These are phyloP conservation scores for Fraxinus albicans DNA, from an alignment of 305 asterid genomes.

Conservation along the genomic window DNA sequence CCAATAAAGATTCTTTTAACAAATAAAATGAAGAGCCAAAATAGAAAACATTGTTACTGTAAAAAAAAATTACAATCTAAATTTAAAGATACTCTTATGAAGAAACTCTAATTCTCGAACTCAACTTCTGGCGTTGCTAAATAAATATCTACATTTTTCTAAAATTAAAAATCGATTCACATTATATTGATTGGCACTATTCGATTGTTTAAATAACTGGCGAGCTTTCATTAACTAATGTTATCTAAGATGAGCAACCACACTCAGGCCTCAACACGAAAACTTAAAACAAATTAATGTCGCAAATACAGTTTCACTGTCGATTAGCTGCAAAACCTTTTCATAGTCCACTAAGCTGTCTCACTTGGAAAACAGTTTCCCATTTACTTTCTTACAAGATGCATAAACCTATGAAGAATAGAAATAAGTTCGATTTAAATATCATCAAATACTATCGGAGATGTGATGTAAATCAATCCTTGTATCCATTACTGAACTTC, in stretches of 20 bases:
- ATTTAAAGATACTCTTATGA: no score
- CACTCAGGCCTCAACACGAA: neutral
- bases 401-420: neutral
- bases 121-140: neutral
- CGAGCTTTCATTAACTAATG: neutral
- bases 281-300: neutral
- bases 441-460: neutral
- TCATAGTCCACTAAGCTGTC: neutral
- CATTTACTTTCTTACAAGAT: neutral
- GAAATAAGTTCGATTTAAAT: neutral
- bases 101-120: neutral
- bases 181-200: neutral
- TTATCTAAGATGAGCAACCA: neutral
- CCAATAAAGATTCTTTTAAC: no score
- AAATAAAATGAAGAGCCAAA: no score
- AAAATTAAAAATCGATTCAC: neutral
- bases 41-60: no score
- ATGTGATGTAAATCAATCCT: neutral
- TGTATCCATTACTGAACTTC: neutral
- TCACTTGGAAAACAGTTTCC: neutral
- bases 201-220: no score
- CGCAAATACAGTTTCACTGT: neutral
- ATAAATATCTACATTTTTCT: no score
- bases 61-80: no score
- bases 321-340: neutral